Evolutionary conservation across 805 yeast species (phyloP), one percentile per base, ranked within the genome.

Genomic region (Ogataea parapolymorpha): DNA sequence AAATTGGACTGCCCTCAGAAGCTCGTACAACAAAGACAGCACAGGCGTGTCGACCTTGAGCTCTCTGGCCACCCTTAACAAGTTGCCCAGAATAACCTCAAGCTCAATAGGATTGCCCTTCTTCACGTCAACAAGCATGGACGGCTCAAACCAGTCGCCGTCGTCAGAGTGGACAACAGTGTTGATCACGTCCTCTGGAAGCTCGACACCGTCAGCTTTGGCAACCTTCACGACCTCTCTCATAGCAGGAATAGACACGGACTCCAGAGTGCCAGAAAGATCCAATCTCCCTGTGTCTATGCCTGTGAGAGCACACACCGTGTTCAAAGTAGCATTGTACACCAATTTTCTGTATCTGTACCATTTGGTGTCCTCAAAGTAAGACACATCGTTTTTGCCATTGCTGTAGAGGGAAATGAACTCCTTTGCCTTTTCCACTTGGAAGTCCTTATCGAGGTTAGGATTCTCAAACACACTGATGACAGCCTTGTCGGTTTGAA

Each of bases 1-100:
- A 53, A 75, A 75, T 62, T 86, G 95, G 32, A 74, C 71, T 45
- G 82, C 72, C 32, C 72, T 70, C 46, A 85, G 68, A 41, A 86
- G 66, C 22, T 68, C 61, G 59, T 86, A 85, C 16, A 87, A 48
- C 39, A 78, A 58, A 2, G 68, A 58, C 41, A 88, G 70, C 3
- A 70, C 66, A 1, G 95, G 95, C 0, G 88, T 71, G 18, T 58
- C 52, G 8, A 80, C 72, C 0, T 70, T 65, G 42, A 68, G 55
- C 46, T 70, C 70, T 30, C 64, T 61, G 8, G 82, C 85, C 29
- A 74, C 67, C 13, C 59, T 59, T 37, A 83, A 53, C 0, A 83
- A 69, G 53, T 81, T 85, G 4, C 91, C 90, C 37, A 84, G 63
- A 45, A 86, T 81, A 16, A 76, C 82, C 53, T 85, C 89, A 22